A percentile compares a stretch with the other conserved stretches of the same genome.
phyloP scores from a whole-genome alignment of 2,329 filamentous ascomycete species.

The Verticillium zaregamsianum region DNA sequence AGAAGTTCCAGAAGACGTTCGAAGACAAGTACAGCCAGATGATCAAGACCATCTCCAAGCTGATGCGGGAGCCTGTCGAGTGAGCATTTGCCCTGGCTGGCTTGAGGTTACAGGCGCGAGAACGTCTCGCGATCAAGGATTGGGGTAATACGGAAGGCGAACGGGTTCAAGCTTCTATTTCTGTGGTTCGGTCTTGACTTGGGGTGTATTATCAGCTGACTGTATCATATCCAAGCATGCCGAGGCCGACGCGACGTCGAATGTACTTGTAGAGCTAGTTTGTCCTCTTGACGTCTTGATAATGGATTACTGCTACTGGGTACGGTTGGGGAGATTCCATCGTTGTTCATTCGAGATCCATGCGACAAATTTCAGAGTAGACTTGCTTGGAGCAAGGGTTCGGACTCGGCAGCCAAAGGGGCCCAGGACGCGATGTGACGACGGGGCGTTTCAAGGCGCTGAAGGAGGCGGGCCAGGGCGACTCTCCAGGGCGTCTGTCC shows the following conservation, averaged over 20 bases:
- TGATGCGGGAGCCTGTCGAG: slow-evolving; percentile 37
- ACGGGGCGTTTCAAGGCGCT: background rate
- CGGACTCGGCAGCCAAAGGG: background rate
- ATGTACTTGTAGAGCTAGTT: background rate
- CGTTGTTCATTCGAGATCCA: no score
- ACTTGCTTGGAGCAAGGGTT: no score
- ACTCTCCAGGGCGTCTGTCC: background rate
- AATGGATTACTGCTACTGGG: background rate
- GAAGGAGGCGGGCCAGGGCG: background rate
- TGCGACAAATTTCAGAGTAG: no score
- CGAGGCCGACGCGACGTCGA: background rate
- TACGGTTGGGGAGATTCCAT: no score
- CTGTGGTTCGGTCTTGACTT: background rate
- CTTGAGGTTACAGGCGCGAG: no score
- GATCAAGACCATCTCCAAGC: slow-evolving; percentile 56
- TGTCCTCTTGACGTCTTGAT: background rate
- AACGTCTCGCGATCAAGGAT: no score
- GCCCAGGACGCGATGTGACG: background rate
- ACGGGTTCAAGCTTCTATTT: background rate
- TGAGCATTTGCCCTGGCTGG: slow-evolving; percentile 6
- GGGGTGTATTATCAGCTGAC: background rate
- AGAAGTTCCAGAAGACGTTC: slow-evolving; percentile 54
- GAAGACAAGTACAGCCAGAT: slow-evolving; percentile 57
- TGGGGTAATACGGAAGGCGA: no score
- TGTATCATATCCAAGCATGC: background rate